A percentile compares a stretch with the other conserved stretches of the same genome.
Evolutionary conservation across 306 rosid genomes (phyloP).

Genomic region (Abrus precatorius): DNA sequence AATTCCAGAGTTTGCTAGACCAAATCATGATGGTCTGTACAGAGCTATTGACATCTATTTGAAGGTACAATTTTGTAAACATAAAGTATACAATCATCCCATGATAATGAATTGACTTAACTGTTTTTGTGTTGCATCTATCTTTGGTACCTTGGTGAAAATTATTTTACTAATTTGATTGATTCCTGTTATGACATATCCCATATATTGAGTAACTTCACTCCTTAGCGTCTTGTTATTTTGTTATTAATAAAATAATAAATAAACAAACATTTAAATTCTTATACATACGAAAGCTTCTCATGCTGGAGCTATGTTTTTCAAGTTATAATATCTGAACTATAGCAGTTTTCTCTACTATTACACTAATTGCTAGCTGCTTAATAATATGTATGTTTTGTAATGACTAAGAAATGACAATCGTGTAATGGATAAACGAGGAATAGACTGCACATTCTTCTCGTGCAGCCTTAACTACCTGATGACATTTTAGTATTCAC

Average conservation of each 20-base stretch:
- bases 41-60: conserved; percentile 80
- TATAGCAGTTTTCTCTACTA: not conserved
- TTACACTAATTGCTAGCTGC: not conserved
- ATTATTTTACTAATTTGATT: not conserved
- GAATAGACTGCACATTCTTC: not conserved
- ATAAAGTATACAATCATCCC: not conserved
- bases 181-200: not conserved
- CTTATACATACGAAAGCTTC: not conserved
- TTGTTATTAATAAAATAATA: not conserved
- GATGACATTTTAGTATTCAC: not conserved
- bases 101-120: not conserved
- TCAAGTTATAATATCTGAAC: not conserved
- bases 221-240: not conserved
- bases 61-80: conserved; percentile 65
- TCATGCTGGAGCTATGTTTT: not conserved
- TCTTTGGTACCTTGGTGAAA: not conserved
- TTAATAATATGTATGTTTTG: not conserved
- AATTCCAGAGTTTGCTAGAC: conserved; percentile 76
- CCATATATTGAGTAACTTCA: not conserved
- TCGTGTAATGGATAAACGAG: not conserved
- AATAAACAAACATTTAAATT: not conserved
- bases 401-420: not conserved
- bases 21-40: conserved; percentile 86
- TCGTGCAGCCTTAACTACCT: not conserved
- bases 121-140: not conserved